Percentiles rank a stretch among this genome's conserved stretches.
phyloP scores from a whole-genome alignment of 805 yeast genomes.

The Groenewaldozyma salmanticensis region DNA sequence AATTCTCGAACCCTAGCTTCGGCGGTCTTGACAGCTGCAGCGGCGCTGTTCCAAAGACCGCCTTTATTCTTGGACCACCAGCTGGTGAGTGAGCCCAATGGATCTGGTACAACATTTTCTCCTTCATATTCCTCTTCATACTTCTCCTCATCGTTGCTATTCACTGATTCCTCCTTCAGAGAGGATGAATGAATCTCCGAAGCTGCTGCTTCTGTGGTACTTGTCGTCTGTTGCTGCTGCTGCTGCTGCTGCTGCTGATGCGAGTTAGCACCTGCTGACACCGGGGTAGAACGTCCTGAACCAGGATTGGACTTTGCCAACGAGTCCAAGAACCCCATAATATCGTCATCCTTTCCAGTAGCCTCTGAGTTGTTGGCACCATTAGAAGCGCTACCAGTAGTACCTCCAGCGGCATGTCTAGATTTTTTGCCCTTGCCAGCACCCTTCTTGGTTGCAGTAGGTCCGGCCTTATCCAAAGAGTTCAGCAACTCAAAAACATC shows the following conservation, averaged over 20 bases:
- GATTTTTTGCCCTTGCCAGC: constrained; percentile 1
- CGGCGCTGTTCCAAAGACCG: constrained; percentile 32
- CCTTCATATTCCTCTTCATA: background rate
- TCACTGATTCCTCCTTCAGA: background rate
- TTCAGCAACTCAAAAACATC: constrained; percentile 34
- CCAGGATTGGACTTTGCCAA: constrained; percentile 21
- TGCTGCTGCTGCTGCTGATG: background rate
- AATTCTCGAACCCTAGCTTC: constrained; percentile 32
- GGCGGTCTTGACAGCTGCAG: constrained; percentile 33
- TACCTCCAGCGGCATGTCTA: background rate
- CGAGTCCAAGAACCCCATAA: constrained; percentile 34
- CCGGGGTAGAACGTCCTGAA: constrained; percentile 17
- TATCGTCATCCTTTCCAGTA: constrained; percentile 20
- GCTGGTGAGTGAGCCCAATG: constrained; percentile 24
- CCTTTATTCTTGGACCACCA: constrained; percentile 31
- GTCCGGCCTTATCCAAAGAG: constrained; percentile 24
- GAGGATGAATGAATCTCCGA: background rate
- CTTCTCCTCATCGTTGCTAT: background rate
- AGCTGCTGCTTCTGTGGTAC: background rate
- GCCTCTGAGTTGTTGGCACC: constrained; percentile 1
- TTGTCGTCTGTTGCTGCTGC: background rate
- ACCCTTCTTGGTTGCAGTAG: constrained; percentile 8
- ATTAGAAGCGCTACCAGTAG: background rate
- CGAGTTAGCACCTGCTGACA: constrained; percentile 7
- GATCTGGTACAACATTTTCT: constrained; percentile 16